phyloP scores from a whole-genome alignment of 1,139 yeast species.

The Taphrina betulina region DNA sequence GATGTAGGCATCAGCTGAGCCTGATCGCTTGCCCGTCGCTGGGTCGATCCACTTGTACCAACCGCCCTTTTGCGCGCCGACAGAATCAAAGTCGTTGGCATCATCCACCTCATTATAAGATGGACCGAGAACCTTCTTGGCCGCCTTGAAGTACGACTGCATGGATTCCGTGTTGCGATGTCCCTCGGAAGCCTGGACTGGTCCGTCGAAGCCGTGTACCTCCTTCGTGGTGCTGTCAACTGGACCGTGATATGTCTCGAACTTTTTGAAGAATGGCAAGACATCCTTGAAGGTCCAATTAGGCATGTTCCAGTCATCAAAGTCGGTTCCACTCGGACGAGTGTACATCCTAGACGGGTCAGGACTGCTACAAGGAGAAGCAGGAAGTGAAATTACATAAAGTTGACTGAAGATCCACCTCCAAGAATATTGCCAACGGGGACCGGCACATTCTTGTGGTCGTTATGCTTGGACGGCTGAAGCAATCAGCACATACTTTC shows the following conservation, averaged over 20 bases:
- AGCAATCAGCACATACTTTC: no score
- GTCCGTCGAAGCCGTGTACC: slow-evolving; percentile 12
- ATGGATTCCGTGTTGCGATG: not conserved
- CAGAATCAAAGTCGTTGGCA: slow-evolving; percentile 6
- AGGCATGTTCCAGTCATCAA: slow-evolving; percentile 7
- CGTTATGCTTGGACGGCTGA: slow-evolving; percentile 8
- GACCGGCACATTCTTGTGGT: slow-evolving; percentile 7
- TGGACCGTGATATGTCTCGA: slow-evolving; percentile 9
- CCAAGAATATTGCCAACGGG: slow-evolving; percentile 10
- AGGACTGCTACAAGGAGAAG: no score
- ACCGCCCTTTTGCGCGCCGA: slow-evolving; percentile 3
- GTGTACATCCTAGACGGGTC: no score
- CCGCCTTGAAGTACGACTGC: not conserved
- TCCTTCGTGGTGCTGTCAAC: not conserved
- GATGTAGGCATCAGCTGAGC: slow-evolving; percentile 20
- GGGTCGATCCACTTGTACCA: slow-evolving; percentile 18
- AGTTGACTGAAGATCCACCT: slow-evolving; percentile 12
- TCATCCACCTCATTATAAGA: slow-evolving; percentile 8
- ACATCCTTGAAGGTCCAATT: slow-evolving; percentile 24
- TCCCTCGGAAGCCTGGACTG: slow-evolving; percentile 6
- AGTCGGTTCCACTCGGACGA: slow-evolving; percentile 4
- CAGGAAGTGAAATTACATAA: no score
- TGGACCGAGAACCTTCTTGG: slow-evolving; percentile 1
- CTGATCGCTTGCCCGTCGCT: slow-evolving; percentile 15
- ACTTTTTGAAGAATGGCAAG: slow-evolving; percentile 24